Base-by-base conservation (phyloP, 768 basidiomycete genomes). In the Mycena leptocephala region DNA sequence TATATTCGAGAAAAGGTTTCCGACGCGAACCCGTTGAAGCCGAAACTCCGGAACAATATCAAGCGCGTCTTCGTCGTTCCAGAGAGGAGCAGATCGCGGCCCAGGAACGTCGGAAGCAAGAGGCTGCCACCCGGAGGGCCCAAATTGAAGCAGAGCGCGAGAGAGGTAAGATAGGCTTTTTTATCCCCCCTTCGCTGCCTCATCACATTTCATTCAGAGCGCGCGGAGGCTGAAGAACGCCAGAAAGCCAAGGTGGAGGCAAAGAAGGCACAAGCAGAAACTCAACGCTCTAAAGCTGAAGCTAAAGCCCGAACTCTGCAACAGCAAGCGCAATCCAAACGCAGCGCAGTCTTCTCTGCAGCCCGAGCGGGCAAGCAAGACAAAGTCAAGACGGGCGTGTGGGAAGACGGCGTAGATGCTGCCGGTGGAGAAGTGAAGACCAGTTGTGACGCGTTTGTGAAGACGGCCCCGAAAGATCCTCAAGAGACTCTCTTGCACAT, bases 401-500 rank as follows among this genome's bases (percentile, higher is more conserved):
- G 91, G 90, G 94, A 94, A 84, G 89, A 93, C 56, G 84, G 85
- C 37, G 93, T 95, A 71, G 94, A 95, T 82, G 92, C 93, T 48
- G 87, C 91, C 11, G 95, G 94, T 61, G 93, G 93, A 35, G 94
- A 95, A 85, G 84, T 93, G 68, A 92, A 90, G 79, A 78, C 82
- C 66, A 92, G 91, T 26, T 89, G 90, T 78, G 89, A 90, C 56
- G 86, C 85, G 65, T 92, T 92, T 78, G 87, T 91, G 58, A 83
- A 87, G 74, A 76, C 46, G 14, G 75, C 76, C 5, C 90, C 91
- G 14, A 79, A 86, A 72, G 94, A 95, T 83, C 87, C 86, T n/a
- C 84, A 86, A 76, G 92, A 95, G 84, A 94, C 94, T 46, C 85
- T 96, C 14, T 82, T 93, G 68, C 95, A 95, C 79, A 93, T 96